These are phyloP conservation scores for Fusarium torulosum DNA, from an alignment of 2,329 filamentous ascomycete species.

Conservation along the genomic window DNA sequence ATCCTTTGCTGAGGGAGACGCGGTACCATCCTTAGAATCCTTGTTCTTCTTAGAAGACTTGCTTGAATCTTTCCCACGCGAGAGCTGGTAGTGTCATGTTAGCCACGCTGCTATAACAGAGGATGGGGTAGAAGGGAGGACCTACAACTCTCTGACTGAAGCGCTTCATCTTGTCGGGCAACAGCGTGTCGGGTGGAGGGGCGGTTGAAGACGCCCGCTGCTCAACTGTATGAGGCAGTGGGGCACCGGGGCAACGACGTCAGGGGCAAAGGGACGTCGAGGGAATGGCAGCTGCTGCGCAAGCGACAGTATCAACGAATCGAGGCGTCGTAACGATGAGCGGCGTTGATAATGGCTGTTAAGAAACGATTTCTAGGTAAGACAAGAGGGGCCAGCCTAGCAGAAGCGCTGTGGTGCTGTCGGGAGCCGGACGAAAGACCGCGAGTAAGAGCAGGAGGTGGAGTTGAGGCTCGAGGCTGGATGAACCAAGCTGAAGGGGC, in stretches of 20 bases:
- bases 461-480: slow-evolving; percentile 20
- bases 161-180: slow-evolving; percentile 84
- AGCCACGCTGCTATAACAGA: slow-evolving; percentile 8
- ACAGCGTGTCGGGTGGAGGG: slow-evolving; percentile 46
- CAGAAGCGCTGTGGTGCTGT: slow-evolving; percentile 38
- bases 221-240: slow-evolving; percentile 46
- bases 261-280: slow-evolving; percentile 47
- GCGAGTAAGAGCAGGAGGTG: slow-evolving; percentile 31
- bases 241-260: slow-evolving; percentile 51
- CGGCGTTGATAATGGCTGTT: slow-evolving; percentile 31
- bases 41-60: slow-evolving; percentile 86
- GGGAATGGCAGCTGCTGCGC: slow-evolving; percentile 37
- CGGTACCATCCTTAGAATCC: slow-evolving; percentile 79
- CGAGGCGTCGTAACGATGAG: slow-evolving; percentile 36
- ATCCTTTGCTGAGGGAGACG: slow-evolving; percentile 78
- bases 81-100: slow-evolving; percentile 73
- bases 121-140: slow-evolving; percentile 43
- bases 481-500: slow-evolving; percentile 34
- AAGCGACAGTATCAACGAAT: slow-evolving; percentile 32
- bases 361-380: slow-evolving; percentile 24
- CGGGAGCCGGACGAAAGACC: slow-evolving; percentile 37
- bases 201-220: slow-evolving; percentile 48
- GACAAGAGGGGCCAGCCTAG: slow-evolving; percentile 42
- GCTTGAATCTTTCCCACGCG: slow-evolving; percentile 86
- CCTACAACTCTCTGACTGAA: slow-evolving; percentile 98